Conservation (phyloP, 805 yeast genomes). For the Maudiozyma saulgeensis region DNA sequence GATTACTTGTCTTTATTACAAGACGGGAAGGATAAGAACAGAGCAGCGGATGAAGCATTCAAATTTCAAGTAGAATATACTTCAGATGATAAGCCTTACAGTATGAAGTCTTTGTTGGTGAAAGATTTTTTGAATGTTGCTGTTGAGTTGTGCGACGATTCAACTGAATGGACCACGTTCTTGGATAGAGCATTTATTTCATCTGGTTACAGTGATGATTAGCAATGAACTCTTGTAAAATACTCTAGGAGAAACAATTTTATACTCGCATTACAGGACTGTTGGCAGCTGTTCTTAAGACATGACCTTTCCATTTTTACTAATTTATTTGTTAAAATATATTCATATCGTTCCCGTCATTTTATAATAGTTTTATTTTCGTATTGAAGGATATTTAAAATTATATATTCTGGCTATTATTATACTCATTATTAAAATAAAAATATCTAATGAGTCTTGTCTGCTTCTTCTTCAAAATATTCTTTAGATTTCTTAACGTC, state of each 20-base stretch:
- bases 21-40: constrained; percentile 52
- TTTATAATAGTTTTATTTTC: too few relatives aligned
- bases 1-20: constrained; percentile 37
- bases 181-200: constrained; percentile 52
- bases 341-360: too few relatives aligned
- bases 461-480: constrained; percentile 60
- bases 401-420: too few relatives aligned
- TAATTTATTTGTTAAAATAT: too few relatives aligned
- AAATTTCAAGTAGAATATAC: constrained; percentile 57
- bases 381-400: too few relatives aligned
- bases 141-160: constrained; percentile 40
- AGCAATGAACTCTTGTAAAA: neutral
- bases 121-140: constrained; percentile 54
- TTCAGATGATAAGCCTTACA: constrained; percentile 51
- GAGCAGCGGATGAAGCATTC: constrained; percentile 38
- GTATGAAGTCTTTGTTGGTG: constrained; percentile 47
- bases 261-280: neutral
- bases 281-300: too few relatives aligned
- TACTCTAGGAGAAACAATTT: neutral
- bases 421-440: too few relatives aligned
- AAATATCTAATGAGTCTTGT: constrained; percentile 9
- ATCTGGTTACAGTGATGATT: constrained; percentile 49
- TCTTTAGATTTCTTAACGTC: constrained; percentile 68
- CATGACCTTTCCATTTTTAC: too few relatives aligned
- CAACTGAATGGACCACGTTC: constrained; percentile 48